These are phyloP conservation scores for Ceriops decandra DNA, from an alignment of 345 rosid genomes.

Conservation along the genomic window DNA sequence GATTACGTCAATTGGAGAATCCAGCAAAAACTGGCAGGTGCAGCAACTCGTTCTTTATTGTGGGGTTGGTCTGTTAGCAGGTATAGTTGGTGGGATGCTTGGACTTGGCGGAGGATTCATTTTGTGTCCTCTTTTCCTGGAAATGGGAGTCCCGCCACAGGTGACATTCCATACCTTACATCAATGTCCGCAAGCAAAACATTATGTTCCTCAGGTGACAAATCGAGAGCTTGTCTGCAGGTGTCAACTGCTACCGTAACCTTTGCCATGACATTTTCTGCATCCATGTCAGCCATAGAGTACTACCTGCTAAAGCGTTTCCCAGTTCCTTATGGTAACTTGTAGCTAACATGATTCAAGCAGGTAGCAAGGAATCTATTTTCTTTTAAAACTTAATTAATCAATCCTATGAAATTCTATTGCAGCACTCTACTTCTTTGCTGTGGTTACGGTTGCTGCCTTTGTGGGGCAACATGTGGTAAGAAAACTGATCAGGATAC, in stretches of 20 bases:
- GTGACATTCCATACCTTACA: not conserved
- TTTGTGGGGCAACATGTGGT: slow-evolving; percentile 22
- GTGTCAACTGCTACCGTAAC: slow-evolving; percentile 87
- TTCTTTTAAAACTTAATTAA: not conserved
- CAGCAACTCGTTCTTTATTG: slow-evolving; percentile 17
- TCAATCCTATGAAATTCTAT: not conserved
- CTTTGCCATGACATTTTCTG: slow-evolving; percentile 81
- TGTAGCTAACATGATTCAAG: not conserved
- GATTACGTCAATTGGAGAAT: slow-evolving; percentile 40
- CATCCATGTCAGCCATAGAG: slow-evolving; percentile 85
- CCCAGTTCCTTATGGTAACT: slow-evolving; percentile 69
- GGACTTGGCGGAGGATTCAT: slow-evolving; percentile 46
- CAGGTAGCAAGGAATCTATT: not conserved
- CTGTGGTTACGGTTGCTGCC: slow-evolving; percentile 21
- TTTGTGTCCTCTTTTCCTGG: slow-evolving; percentile 39
- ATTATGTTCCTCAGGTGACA: not conserved
- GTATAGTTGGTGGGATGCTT: slow-evolving; percentile 37
- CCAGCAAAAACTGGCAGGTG: slow-evolving; percentile 19
- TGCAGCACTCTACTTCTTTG: slow-evolving; percentile 26
- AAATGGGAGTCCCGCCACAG: slow-evolving; percentile 46
- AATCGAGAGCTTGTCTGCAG: slow-evolving; percentile 15
- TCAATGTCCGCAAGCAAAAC: not conserved
- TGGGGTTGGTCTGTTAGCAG: slow-evolving; percentile 30
- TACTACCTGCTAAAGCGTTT: slow-evolving; percentile 78
- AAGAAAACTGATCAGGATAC: slow-evolving; percentile 10